A percentile compares a stretch with the other conserved stretches of the same genome.
phyloP scores from a whole-genome alignment of 352 stramenopile species.

The Pythium plurisporium region DNA sequence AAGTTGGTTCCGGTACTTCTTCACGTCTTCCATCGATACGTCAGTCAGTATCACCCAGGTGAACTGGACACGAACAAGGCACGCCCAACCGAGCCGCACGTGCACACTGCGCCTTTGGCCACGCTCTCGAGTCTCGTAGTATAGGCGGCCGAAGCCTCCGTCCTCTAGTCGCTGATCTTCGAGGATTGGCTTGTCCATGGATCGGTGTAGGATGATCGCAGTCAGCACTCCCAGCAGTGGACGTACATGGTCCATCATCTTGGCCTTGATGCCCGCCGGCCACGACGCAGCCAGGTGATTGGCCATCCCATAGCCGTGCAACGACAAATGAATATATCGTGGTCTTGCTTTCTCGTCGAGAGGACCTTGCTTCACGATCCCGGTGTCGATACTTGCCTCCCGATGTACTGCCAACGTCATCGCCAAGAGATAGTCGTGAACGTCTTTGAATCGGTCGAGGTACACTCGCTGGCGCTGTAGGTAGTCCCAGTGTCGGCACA shows the following conservation, averaged over 20 bases:
- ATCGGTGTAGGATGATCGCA: not conserved
- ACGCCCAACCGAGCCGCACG: not conserved
- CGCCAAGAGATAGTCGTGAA: not conserved
- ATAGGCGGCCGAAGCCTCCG: not conserved
- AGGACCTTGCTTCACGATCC: too few species aligned
- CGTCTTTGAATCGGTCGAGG: not conserved
- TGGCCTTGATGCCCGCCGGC: not conserved
- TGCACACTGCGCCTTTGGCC: not conserved
- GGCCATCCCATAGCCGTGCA: not conserved
- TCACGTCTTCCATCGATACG: not conserved
- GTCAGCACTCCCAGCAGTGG: not conserved
- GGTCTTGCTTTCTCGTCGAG: too few species aligned
- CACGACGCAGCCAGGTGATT: not conserved
- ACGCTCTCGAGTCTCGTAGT: not conserved
- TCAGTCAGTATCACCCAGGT: not conserved
- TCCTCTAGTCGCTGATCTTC: not conserved
- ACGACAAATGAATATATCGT: not conserved
- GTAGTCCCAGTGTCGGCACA: not conserved
- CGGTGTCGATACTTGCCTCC: too few species aligned
- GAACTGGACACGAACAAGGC: not conserved
- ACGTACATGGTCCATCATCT: not conserved
- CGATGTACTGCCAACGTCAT: not conserved
- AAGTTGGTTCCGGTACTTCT: not conserved
- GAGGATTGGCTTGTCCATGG: not conserved
- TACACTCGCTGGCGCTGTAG: not conserved